Base-by-base conservation (phyloP, 768 basidiomycete genomes). In the Lactifluus hygrophoroides region DNA sequence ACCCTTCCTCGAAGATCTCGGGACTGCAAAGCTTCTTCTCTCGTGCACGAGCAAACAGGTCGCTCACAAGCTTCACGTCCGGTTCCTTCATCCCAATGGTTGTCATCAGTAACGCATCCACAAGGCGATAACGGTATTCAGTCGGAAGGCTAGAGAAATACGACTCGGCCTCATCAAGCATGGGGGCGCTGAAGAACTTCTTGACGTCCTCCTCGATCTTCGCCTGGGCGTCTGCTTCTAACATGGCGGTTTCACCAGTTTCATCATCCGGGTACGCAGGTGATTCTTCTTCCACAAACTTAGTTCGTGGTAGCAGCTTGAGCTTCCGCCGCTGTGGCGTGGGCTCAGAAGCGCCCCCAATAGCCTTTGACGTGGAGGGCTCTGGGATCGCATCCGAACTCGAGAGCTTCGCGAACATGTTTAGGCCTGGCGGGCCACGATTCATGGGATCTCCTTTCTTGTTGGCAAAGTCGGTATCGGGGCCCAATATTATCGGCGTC, bases 371-470 rank as follows among this genome's bases (percentile, higher is more conserved):
- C 14, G 64, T 60, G 11, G 73, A 66, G 40, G 70, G 69, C 27
- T 88, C 87, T 7, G 74, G 73, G 0, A 76, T 73, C 34, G 81
- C 77, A 63, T 85, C 84, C 7, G 77, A 62, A 60, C 76, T 77
- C 68, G 84, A 81, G 51, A 94, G 84, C 82, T 88, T 86, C 23
- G 84, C 85, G 75, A 92, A 93, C 86, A 92, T 92, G 71, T 93
- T 94, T 50, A 82, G 80, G 59, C 72, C 83, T 3, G 90, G 80
- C 6, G 77, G 72, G 63, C 87, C 85, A 7, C 85, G 79, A 38
- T 68, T 65, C 70, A 88, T 85, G 65, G 62, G 70, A n/a, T 61
- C 58, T n/a, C 80, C 80, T 70, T 88, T 86, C 75, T 84, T 86
- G 66, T 79, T 82, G 43, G 81, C 77, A 70, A 94, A 96, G 23